Evolutionary conservation across 305 asterid species (phyloP).

Genomic region (Andrographis paniculata): DNA sequence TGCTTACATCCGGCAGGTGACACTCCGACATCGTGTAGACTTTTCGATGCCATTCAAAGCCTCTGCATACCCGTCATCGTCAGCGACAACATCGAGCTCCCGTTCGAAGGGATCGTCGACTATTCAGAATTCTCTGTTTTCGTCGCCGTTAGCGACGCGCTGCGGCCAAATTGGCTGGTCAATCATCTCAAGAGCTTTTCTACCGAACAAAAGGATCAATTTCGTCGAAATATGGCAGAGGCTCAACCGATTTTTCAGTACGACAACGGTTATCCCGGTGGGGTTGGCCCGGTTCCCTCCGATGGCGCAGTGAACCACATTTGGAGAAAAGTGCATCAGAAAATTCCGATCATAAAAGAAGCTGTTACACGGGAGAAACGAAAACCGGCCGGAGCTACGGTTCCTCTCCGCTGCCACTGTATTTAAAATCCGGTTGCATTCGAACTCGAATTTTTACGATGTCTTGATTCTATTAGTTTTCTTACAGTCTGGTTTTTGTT

Average conservation of each 20-base stretch:
- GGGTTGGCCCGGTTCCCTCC: conserved; percentile 48
- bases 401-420: conserved; percentile 84
- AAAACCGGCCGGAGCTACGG: conserved; percentile 60
- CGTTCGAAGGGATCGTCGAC: conserved; percentile 85
- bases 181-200: conserved; percentile 56
- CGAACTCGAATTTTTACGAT: not conserved
- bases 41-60: conserved; percentile 92
- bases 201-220: conserved; percentile 42
- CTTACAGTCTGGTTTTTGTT: too few species aligned
- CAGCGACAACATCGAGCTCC: conserved; percentile 88
- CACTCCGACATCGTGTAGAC: conserved; percentile 90
- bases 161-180: conserved; percentile 71
- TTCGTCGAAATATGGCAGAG: conserved; percentile 47
- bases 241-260: conserved; percentile 59
- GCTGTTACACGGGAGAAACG: conserved; percentile 71
- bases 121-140: conserved; percentile 69
- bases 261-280: conserved; percentile 58
- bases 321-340: conserved; percentile 78
- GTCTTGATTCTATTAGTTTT: too few species aligned
- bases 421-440: conserved; percentile 26
- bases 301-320: conserved; percentile 81
- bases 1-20: conserved; percentile 98
- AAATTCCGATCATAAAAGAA: conserved; percentile 63
- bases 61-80: conserved; percentile 87
- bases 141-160: conserved; percentile 67